Evolutionary conservation across 805 yeast genomes (phyloP), one percentile per base, ranked within the genome.

Genomic region (Saturnispora saitoi): DNA sequence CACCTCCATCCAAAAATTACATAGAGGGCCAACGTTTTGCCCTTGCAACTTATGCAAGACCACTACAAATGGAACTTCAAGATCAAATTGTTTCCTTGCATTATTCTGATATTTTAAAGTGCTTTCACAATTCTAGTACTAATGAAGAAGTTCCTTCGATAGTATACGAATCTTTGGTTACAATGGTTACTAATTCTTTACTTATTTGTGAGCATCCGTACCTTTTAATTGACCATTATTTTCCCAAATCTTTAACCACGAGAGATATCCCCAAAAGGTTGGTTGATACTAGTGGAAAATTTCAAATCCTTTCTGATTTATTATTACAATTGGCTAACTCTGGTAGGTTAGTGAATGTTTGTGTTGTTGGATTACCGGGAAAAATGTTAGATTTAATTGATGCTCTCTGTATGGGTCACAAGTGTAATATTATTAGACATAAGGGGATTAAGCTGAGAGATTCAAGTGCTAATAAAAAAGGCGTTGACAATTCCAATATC

Each of bases 31-130:
- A 24, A 14, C 14, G 32, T 10, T 88, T 86, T 62, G 76, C 80
- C 62, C 68, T 89, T 26, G 85, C 95, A 1, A 82, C 91, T 6
- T 90, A 95, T 3, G 43, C 48, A 15, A 39, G 39, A 17, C 48
- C 43, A 19, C n/a, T 46, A 19, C 98, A 91, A 62, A 83, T 81
- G 58, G 93, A 89, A 58, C 71, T 91, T 46, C 86, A 90, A 10
- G 95, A 91, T 64, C 96, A 89, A 61, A 89, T 93, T 29, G 86
- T 91, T 11, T 86, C 95, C 1, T 70, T 89, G 37, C 98, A 91
- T 65, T 91, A 90, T 62, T 80, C 91, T 31, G 98, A 90, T 61
- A 88, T 91, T 50, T 70, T 91, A 56, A 82, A 88, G 65, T 90
- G 83, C 62, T 89, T 86, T 59, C 66, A 67, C 37, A 45, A 48